Evolutionary conservation across 2,329 filamentous ascomycete genomes (phyloP), one percentile per base, ranked within the genome.

Genomic region (Claviceps purpurea): DNA sequence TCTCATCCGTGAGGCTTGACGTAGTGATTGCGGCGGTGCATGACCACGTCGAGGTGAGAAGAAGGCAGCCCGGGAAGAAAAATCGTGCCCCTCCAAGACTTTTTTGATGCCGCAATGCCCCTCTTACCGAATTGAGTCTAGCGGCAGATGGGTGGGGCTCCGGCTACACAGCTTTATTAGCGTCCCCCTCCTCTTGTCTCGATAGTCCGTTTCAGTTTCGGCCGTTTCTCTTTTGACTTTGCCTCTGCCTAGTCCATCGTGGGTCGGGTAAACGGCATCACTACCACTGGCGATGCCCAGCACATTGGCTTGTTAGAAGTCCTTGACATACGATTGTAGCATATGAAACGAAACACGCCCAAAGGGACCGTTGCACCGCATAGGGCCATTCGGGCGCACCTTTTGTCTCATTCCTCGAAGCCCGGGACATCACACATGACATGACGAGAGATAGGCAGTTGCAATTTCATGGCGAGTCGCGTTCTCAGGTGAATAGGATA

Each of bases 81-180:
- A 60, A 59, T 49, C 55, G 50, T 54, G 55, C 58, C 57, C 58
- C 58, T 59, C 58, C 49, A 51, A 38, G 30, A 41, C 39, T 44
- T 44, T 51, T 30, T 38, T 34, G 50, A 41, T 53, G 51, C 56
- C 37, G 51, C 14, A 39, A 43, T 49, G 57, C 64, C 64, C 65
- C 64, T 65, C 65, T 59, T 66, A 59, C 65, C 54, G 10, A 5
- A 50, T 61, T 18, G 2, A 56, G 64, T 30, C 56, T 68, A 66
- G 64, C 55, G 48, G 24, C n/a, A 38, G n/a, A 47, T 18, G 5
- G 13, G 42, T 20, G 42, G 22, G 2, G 39, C 5, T 26, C 13
- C 42, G 42, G 18, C 4, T 16, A 24, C 42, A 24, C 42, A 24
- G n/a, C n/a, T n/a, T n/a, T n/a, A n/a, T n/a, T n/a, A n/a, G n/a